phyloP scores from a whole-genome alignment of 306 rosid genomes.

The Acmispon strigosus region DNA sequence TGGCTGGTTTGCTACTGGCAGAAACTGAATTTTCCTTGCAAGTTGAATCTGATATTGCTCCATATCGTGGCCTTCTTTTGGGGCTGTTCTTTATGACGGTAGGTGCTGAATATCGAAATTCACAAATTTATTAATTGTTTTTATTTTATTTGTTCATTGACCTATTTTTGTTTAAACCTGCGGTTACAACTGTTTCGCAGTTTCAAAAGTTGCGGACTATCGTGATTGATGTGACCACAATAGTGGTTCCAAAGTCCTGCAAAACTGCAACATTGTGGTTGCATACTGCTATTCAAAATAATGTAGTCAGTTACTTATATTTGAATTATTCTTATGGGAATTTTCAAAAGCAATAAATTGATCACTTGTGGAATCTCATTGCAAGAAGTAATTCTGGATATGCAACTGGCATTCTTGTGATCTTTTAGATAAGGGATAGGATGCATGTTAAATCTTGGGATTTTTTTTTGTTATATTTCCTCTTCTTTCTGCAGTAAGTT shows the following conservation, averaged over 20 bases:
- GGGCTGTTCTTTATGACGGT: constrained; percentile 99
- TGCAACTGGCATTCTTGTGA: background rate
- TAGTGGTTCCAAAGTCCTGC: background rate
- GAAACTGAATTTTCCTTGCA: constrained; percentile 98
- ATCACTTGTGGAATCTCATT: background rate
- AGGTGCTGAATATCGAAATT: constrained; percentile 28
- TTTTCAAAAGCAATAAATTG: constrained; percentile 7
- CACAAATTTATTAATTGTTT: constrained; percentile 4
- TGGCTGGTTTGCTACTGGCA: constrained; percentile 96
- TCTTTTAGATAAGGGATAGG: background rate
- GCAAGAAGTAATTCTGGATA: background rate
- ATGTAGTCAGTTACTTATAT: background rate
- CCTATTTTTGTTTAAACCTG: no score
- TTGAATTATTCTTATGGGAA: background rate
- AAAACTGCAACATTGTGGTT: background rate
- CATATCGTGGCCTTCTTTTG: constrained; percentile 96
- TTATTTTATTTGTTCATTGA: constrained; percentile 14
- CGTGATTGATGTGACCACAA: background rate
- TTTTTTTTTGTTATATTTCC: background rate
- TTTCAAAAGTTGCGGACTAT: background rate
- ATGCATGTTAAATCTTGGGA: background rate
- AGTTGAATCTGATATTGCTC: constrained; percentile 99
- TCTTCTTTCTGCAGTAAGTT: background rate
- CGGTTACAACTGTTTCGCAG: background rate
- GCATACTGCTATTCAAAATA: background rate